Base-by-base conservation (phyloP, 768 basidiomycete species). In the Suillus subluteus region DNA sequence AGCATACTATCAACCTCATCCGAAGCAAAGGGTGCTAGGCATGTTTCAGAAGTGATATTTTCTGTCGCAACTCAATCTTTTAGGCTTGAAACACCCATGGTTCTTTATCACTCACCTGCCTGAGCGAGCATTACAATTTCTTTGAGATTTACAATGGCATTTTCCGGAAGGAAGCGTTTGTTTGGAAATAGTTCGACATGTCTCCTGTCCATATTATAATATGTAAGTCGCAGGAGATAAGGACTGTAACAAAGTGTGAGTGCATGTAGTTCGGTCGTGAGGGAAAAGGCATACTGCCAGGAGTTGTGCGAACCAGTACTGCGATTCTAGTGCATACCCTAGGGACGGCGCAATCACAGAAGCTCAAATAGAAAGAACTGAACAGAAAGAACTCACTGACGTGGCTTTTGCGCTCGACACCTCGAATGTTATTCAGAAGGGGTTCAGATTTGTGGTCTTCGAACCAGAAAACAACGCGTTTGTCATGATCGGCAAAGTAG, bases 391-490 rank as follows among this genome's bases (percentile, higher is more conserved):
- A 30, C 26, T 30, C 15, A 54, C 52, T 54, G 26, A 54, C 7
- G 26, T 54, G 52, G 26, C 26, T 54, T 30, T 54, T 30, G 52
- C 1, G 26, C 26, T 54, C 26, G 6, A 52, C 26, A 26, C 52
- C 52, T 16, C 52, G 26, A 54, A 54, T 15, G 6, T 23, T 23
- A 11, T 26, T 26, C 23, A 52, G 15, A 6, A 52, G 23, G 5
- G 0, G 11, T 16, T 0, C 2, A 9, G 26, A 30, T 30, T 16
- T 3, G 15, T 54, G 8, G 38, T 77, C 67, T 52, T 86, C 79
- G 32, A 86, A 63, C 78, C 83, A 88, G 65, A 87, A 87, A 16
- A 86, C 73, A 8, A 74, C 69, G 13, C 81, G 79, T 0, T 72
- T 73, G 0, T 68, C 43, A 62, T 86, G 84, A 65, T 85, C 76